Evolutionary conservation across 495 filamentous ascomycete genomes (phyloP).

Genomic region (Venustampulla echinocandica): DNA sequence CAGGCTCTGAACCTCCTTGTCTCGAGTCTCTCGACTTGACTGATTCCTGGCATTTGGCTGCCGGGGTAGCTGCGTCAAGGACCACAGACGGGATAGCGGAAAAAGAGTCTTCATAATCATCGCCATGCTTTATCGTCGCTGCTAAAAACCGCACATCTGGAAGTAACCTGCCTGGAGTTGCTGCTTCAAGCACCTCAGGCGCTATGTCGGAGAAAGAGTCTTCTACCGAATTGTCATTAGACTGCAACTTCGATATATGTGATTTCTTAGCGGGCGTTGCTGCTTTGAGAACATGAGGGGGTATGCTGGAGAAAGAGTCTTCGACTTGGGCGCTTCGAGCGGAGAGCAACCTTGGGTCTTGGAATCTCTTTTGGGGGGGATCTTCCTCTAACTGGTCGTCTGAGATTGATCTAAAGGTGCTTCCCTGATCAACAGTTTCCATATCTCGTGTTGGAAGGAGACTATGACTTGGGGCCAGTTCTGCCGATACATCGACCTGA

Average conservation of each 20-base stretch:
- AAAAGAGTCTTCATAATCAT: constrained; percentile 42
- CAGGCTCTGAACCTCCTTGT: background rate
- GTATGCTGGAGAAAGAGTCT: constrained; percentile 44
- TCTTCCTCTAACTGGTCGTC: constrained; percentile 34
- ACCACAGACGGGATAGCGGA: constrained; percentile 40
- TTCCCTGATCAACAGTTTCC: constrained; percentile 22
- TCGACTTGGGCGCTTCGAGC: constrained; percentile 18
- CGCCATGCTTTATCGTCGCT: background rate
- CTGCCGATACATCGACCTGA: background rate
- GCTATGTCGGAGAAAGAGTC: constrained; percentile 23
- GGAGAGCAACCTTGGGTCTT: constrained; percentile 17
- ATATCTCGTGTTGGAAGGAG: constrained; percentile 1
- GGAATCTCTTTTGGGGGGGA: constrained; percentile 30
- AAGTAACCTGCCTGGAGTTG: constrained; percentile 11
- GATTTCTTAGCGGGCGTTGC: constrained; percentile 35
- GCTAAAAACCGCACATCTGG: background rate
- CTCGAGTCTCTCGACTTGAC: constrained; percentile 6
- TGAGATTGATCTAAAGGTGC: constrained; percentile 41
- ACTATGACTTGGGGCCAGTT: constrained; percentile 1
- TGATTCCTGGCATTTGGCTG: constrained; percentile 16
- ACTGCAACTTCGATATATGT: constrained; percentile 3
- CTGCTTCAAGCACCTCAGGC: constrained; percentile 16
- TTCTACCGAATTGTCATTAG: constrained; percentile 16
- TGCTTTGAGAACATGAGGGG: constrained; percentile 35
- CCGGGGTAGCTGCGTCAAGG: constrained; percentile 40